Base-by-base conservation (phyloP, 2,329 filamentous ascomycete genomes). In the Pezicula neosporulosa region DNA sequence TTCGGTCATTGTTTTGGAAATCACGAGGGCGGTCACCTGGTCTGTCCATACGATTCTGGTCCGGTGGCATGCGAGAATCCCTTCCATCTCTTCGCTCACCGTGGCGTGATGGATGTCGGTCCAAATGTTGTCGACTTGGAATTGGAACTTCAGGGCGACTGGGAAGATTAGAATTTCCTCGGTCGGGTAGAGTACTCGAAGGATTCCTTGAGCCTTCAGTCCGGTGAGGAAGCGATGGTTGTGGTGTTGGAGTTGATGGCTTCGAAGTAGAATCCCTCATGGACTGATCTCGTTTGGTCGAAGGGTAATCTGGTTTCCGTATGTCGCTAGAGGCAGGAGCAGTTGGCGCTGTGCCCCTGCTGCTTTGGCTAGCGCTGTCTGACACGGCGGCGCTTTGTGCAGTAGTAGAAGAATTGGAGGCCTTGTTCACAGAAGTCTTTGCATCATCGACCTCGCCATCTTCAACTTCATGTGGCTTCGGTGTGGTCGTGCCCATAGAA, bases 401-500 rank as follows among this genome's bases (percentile, higher is more conserved):
- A 12, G 21, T 36, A 28, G 53, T 51, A 2, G 42, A 8, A 16
- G 42, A 6, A 18, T 50, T 27, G n/a, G 24, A 47, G 4, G 49
- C 19, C 15, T 37, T 28, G 47, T 41, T 7, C 45, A 19, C 47
- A 30, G 56, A 38, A 10, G 45, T 45, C 67, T 72, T 82, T 33
- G 72, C 74, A 60, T 89, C 86, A 56, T 83, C 81, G 21, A 89
- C 85, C 65, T 90, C 87, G 18, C 87, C 87, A 62, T 90, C 87
- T 65, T 90, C 87, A 48, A 82, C 80, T 54, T 86, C 83, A 1
- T 15, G 49, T 27, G 46, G 38, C 41, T 62, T 64, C 15, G 60
- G 56, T 18, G 64, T 66, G n/a, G 63, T 56, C n/a, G 64, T 57
- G 45, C 71, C 66, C 24, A 54, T 56, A 13, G 52, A 61, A 53